Evolutionary conservation across 768 basidiomycete species (phyloP).

Genomic region (Trametes sanguinea): DNA sequence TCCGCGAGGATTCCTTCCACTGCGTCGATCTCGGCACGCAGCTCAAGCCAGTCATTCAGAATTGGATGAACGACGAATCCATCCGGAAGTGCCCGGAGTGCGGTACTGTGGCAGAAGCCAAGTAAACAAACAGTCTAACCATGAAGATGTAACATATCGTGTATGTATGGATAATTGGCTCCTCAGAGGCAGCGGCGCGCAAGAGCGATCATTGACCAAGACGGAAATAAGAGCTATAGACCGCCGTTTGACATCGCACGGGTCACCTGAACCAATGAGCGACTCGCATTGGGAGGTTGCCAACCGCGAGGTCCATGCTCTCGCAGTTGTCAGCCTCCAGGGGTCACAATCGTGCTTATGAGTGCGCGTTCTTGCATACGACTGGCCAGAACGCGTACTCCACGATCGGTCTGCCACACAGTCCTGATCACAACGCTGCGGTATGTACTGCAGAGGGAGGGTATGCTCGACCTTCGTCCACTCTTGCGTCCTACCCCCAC

Average conservation of each 20-base stretch:
- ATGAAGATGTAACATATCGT: not conserved
- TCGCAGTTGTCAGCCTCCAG: not conserved
- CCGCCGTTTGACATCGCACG: too few relatives aligned
- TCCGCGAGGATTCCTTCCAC: constrained; percentile 84
- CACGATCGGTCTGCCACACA: not conserved
- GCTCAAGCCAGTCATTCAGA: constrained; percentile 86
- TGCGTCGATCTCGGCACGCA: constrained; percentile 91
- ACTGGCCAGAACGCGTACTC: not conserved
- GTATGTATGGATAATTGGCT: not conserved
- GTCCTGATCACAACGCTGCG: not conserved
- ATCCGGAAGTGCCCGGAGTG: constrained; percentile 74
- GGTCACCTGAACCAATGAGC: too few relatives aligned
- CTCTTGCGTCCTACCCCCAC: not conserved
- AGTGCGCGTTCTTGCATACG: not conserved
- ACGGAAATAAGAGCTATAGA: too few relatives aligned
- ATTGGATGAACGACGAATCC: constrained; percentile 71
- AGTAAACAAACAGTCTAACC: constrained; percentile 37
- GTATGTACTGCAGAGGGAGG: not conserved
- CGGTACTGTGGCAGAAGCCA: constrained; percentile 60
- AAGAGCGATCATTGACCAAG: too few relatives aligned
- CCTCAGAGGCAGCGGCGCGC: too few relatives aligned
- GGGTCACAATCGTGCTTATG: not conserved
- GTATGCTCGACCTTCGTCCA: not conserved
- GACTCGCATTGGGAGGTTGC: not conserved
- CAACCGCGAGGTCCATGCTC: not conserved